These are phyloP conservation scores for Exophiala bonariae DNA, from an alignment of 2,329 filamentous ascomycete genomes.

Conservation along the genomic window DNA sequence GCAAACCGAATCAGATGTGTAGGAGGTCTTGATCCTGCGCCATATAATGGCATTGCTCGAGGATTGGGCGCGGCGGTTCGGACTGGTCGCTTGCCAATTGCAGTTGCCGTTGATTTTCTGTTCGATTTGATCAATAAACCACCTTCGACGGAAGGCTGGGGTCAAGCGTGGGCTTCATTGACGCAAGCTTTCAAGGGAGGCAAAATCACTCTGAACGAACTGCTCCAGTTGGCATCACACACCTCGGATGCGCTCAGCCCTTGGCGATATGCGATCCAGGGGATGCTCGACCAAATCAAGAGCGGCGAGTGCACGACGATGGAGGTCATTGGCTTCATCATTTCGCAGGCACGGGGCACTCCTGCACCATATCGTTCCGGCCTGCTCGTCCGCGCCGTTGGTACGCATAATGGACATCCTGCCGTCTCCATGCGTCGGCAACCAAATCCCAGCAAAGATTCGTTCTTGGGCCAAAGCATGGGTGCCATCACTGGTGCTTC, in stretches of 20 bases:
- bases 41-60: slow-evolving; percentile 20
- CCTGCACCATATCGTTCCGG: slow-evolving; percentile 1
- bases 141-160: background rate
- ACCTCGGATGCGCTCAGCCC: slow-evolving; percentile 7
- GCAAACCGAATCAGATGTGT: slow-evolving; percentile 16
- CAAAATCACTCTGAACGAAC: slow-evolving; percentile 18
- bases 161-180: background rate
- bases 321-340: slow-evolving; percentile 16
- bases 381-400: slow-evolving; percentile 3
- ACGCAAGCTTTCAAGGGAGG: slow-evolving; percentile 10
- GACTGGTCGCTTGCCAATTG: slow-evolving; percentile 15
- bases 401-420: slow-evolving; percentile 4
- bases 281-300: slow-evolving; percentile 18
- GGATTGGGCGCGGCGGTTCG: slow-evolving; percentile 21
- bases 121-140: slow-evolving; percentile 2
- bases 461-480: slow-evolving; percentile 10
- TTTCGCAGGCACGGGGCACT: background rate
- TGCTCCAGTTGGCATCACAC: slow-evolving; percentile 10
- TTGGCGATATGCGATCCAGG: slow-evolving; percentile 16
- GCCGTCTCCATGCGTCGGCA: background rate
- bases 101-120: slow-evolving; percentile 16
- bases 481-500: slow-evolving; percentile 14
- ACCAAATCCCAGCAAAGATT: background rate
- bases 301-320: slow-evolving; percentile 16
- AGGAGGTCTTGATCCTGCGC: slow-evolving; percentile 15